Base-by-base conservation (phyloP, 352 stramenopile genomes). In the Globisporangium middletonii region DNA sequence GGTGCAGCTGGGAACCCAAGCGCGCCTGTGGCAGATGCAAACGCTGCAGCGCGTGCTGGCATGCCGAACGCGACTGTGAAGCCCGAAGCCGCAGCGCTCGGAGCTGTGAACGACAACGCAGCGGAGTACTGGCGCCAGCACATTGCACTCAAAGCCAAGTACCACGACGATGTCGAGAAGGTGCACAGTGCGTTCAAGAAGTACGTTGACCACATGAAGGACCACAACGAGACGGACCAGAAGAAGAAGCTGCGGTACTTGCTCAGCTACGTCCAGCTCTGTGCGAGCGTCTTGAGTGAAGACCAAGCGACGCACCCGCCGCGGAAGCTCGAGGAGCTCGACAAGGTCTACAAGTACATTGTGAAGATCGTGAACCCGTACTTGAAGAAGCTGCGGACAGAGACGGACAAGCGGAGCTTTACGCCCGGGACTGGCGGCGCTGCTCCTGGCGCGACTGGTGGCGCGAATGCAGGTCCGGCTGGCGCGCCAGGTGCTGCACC, bases 311-410 rank as follows among this genome's bases (percentile, higher is more conserved):
- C 80, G 41, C 69, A 88, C 46, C 69, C 73, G 41, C 75, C 83
- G 18, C 83, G 83, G n/a, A 86, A 87, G 60, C 70, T 93, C 13
- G 80, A 91, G 30, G 83, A 93, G 64, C 71, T 93, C 28, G 83
- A 91, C 68, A 93, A 89, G 69, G 83, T 93, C 48, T 91, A 89
- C 73, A 93, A 93, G 73, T 93, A 93, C 75, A 89, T 93, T 57
- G 77, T 93, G 35, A 90, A 90, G 58, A 93, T 93, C 53, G 83
- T 93, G 50, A 88, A 89, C 54, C 83, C 83, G 62, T 93, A 91
- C 59, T 60, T 93, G 66, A 93, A 93, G 66, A 93, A 93, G 60
- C 62, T 93, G 55, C 82, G 79, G 33, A 87, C 78, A 8, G 83
- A 93, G 63, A 91, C 80, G 13, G 79, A 88, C 56, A 86, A 86